Conservation (phyloP, 2,329 filamentous ascomycete genomes). For the Arthrobotrys conoides region DNA sequence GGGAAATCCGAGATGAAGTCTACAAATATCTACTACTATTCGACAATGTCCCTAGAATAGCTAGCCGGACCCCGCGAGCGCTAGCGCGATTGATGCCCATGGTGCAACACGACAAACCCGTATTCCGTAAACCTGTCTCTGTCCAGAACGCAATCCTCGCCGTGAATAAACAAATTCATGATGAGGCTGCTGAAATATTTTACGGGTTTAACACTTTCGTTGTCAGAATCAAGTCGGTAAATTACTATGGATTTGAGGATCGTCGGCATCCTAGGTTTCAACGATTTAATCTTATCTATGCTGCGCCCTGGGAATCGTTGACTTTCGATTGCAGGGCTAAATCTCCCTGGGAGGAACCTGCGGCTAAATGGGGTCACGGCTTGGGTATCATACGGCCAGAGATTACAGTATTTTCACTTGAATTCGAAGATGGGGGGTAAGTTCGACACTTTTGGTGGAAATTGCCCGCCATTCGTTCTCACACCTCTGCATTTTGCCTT, state of each 20-base stretch:
- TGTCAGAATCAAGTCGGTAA: neutral
- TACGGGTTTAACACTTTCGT: conserved; percentile 13
- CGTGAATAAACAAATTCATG: conserved; percentile 31
- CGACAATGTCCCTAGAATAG: neutral
- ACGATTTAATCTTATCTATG: neutral
- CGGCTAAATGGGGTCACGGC: too few species aligned
- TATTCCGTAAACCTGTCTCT: neutral
- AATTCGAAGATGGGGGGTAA: neutral
- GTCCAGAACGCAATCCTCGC: conserved; percentile 13
- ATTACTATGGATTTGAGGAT: neutral
- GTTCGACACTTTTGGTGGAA: neutral
- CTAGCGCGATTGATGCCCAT: neutral
- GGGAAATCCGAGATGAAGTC: conserved; percentile 28
- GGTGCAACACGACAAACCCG: neutral
- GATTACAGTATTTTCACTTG: neutral
- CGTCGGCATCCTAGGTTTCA: neutral
- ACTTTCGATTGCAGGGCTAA: neutral
- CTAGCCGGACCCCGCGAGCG: neutral
- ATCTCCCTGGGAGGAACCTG: neutral
- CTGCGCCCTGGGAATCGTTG: neutral
- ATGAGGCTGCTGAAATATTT: conserved; percentile 37
- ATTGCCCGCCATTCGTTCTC: too few species aligned
- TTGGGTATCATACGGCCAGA: neutral
- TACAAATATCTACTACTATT: conserved; percentile 24
- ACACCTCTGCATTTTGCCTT: too few species aligned